Evolutionary conservation across 805 yeast species (phyloP).

Genomic region (Gaillardinia entomophila): DNA sequence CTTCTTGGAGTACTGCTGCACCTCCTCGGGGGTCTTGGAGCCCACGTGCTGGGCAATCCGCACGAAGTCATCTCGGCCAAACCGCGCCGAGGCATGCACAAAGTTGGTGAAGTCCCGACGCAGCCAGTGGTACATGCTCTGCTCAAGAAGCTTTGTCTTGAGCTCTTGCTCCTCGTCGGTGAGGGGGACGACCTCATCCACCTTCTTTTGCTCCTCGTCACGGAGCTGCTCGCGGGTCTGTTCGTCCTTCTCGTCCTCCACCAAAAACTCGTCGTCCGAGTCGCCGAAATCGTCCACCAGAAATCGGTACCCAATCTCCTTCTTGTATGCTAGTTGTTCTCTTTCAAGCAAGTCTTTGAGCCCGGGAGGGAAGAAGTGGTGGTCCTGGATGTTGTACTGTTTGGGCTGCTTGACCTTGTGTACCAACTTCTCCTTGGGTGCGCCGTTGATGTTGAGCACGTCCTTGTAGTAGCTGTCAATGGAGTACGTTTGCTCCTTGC

Average conservation of each 20-base stretch:
- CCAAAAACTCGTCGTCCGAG: slow-evolving; percentile 44
- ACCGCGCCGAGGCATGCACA: slow-evolving; percentile 62
- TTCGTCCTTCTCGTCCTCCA: slow-evolving; percentile 39
- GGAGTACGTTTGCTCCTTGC: slow-evolving; percentile 74
- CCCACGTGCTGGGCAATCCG: slow-evolving; percentile 52
- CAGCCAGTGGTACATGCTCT: slow-evolving; percentile 65
- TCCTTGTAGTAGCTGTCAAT: slow-evolving; percentile 74
- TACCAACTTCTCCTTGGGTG: slow-evolving; percentile 11
- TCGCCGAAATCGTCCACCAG: slow-evolving; percentile 58
- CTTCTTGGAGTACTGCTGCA: slow-evolving; percentile 48
- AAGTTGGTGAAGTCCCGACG: slow-evolving; percentile 70
- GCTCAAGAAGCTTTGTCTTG: slow-evolving; percentile 47
- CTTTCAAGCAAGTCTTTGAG: slow-evolving; percentile 50
- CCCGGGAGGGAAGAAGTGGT: slow-evolving; percentile 62
- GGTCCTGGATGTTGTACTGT: slow-evolving; percentile 58
- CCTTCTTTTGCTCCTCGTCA: slow-evolving; percentile 46
- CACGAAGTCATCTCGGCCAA: slow-evolving; percentile 49
- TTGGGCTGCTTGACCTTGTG: slow-evolving; percentile 48
- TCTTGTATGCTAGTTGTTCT: slow-evolving; percentile 62
- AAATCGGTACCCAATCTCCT: slow-evolving; percentile 52
- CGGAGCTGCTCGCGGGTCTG: slow-evolving; percentile 30
- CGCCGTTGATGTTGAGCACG: slow-evolving; percentile 42
- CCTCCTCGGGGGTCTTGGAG: slow-evolving; percentile 54
- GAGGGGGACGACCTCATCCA: slow-evolving; percentile 52
- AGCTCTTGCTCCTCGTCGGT: slow-evolving; percentile 55